Evolutionary conservation across 169 alveolate species (phyloP), one percentile per base, ranked within the genome.

Genomic region (Eimeria mitis): DNA sequence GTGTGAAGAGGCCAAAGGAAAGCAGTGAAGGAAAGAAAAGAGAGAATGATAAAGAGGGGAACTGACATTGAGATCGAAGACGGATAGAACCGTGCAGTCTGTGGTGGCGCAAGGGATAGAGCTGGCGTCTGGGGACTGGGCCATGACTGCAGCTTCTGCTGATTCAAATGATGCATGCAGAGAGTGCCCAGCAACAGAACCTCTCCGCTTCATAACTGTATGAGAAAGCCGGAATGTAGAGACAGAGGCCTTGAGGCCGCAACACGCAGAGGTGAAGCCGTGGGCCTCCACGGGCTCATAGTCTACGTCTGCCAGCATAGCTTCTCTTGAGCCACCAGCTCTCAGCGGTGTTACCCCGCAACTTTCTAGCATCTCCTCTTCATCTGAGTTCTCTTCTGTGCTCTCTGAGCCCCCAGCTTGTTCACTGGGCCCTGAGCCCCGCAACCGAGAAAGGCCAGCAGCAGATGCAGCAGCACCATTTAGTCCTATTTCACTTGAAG

Each of bases 221-320:
- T 42, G 78, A 8, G 78, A 59, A 9, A 87, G 63, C 28, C 81
- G 52, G 68, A 87, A 63, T 25, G 92, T 42, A 7, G 31, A 40
- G 25, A 63, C 92, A 87, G 81, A 87, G 23, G 81, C 92, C 52
- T 87, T 87, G 44, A 87, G 79, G 61, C 92, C 92, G n/a, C 81
- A 61, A 59, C 92, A 87, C 49, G 92, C 40, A 11, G 92, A 87
- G 70, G 92, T 56, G 63, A 87, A 87, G 31, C 92, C 92, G n/a
- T 87, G 78, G 52, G 78, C 92, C 81, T 87, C 92, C 47, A 87
- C 92, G n/a, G 92, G 92, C 37, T 87, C 92, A 63, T 87, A 87
- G 92, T 87, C 83, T 65, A 87, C 61, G 71, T 87, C 92, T 6
- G 92, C 47, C 83, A 87, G 37, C 37, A 63, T 65, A 21, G 59